A percentile compares a stretch with the other conserved stretches of the same genome.
Evolutionary conservation across 306 rosid genomes (phyloP).

Genomic region (Fragaria ananassa): DNA sequence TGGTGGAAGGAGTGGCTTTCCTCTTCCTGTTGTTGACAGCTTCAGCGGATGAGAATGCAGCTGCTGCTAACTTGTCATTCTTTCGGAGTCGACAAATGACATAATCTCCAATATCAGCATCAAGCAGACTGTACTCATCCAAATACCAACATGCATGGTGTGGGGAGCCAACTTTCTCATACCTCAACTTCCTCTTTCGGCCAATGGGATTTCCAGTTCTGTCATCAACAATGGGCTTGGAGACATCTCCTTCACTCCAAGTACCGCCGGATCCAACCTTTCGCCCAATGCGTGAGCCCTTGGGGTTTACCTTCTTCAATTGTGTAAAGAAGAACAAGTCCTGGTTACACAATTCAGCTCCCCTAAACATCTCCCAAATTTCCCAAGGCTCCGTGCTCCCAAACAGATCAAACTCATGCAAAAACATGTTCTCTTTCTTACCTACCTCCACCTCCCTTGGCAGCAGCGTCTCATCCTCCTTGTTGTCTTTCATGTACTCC

Average conservation of each 20-base stretch:
- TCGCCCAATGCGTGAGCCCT: slow-evolving; percentile 5
- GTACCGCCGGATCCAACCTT: not conserved
- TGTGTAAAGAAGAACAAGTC: not conserved
- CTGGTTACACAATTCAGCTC: not conserved
- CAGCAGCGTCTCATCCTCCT: not conserved
- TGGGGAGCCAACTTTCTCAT: not conserved
- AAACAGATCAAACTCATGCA: slow-evolving; percentile 4
- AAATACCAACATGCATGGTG: slow-evolving; percentile 10
- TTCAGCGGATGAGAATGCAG: slow-evolving; percentile 2
- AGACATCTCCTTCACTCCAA: slow-evolving; percentile 5
- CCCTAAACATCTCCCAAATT: not conserved
- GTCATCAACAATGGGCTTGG: not conserved
- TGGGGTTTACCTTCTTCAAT: slow-evolving; percentile 5
- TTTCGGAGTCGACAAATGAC: slow-evolving; percentile 8
- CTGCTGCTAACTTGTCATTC: slow-evolving; percentile 10
- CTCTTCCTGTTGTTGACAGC: not conserved
- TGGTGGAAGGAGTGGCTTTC: not conserved
- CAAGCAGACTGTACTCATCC: slow-evolving; percentile 8
- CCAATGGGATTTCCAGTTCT: not conserved
- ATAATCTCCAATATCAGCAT: slow-evolving; percentile 2
- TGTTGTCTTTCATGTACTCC: not conserved
- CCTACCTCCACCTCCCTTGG: not conserved
- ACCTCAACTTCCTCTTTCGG: not conserved
- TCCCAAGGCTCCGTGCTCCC: slow-evolving; percentile 12
- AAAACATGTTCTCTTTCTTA: not conserved